phyloP scores from a whole-genome alignment of 805 yeast species.

The Yarrowia divulgata region DNA sequence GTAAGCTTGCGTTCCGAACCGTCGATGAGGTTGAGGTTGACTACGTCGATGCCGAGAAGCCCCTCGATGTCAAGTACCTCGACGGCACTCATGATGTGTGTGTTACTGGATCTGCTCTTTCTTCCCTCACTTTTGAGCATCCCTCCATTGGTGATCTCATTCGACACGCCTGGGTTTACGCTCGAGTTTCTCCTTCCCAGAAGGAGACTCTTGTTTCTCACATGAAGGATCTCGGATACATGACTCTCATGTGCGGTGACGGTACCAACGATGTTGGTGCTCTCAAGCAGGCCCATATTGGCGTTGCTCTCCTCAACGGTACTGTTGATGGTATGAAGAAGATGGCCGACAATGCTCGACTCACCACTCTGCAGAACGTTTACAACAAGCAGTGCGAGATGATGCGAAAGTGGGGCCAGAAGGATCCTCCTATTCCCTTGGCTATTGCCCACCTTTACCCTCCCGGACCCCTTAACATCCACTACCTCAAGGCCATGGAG shows the following conservation, averaged over 20 bases:
- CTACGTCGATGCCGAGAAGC: slow-evolving; percentile 68
- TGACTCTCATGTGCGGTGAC: slow-evolving; percentile 98
- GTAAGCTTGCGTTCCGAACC: slow-evolving; percentile 79
- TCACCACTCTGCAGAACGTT: slow-evolving; percentile 67
- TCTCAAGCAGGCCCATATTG: slow-evolving; percentile 96
- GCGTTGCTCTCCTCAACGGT: slow-evolving; percentile 97
- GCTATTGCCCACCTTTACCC: slow-evolving; percentile 95
- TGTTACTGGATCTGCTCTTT: slow-evolving; percentile 88
- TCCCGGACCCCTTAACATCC: slow-evolving; percentile 91
- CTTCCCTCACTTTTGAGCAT: slow-evolving; percentile 65
- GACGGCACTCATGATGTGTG: slow-evolving; percentile 77
- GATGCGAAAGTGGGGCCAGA: slow-evolving; percentile 74
- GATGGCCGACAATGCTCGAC: slow-evolving; percentile 78
- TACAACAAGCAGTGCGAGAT: slow-evolving; percentile 86
- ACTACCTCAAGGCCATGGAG: slow-evolving; percentile 84
- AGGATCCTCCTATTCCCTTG: slow-evolving; percentile 76
- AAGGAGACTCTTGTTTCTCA: slow-evolving; percentile 88
- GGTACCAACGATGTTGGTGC: slow-evolving; percentile 99
- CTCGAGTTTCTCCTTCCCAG: slow-evolving; percentile 96
- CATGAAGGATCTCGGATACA: slow-evolving; percentile 86
- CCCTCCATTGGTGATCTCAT: slow-evolving; percentile 74
- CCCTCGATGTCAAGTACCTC: slow-evolving; percentile 55
- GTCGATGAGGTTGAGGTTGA: slow-evolving; percentile 76
- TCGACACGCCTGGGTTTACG: slow-evolving; percentile 94
- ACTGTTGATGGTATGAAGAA: slow-evolving; percentile 93